Conservation (phyloP, 192 early-diverging fungal species). For the Fimicolochytrium jonesii region DNA sequence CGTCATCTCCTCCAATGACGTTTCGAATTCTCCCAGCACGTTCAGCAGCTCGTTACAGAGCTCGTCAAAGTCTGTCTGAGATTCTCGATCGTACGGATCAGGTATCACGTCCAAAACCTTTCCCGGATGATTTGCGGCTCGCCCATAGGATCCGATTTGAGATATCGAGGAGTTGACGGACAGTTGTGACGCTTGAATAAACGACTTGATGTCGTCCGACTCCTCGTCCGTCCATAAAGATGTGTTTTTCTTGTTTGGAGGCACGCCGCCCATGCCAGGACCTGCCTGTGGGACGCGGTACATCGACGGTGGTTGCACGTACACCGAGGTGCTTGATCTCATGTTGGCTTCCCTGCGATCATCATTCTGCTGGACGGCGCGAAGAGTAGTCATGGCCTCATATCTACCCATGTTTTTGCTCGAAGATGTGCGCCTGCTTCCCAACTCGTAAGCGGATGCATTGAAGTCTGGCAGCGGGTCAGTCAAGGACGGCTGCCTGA, state of each 20-base stretch:
- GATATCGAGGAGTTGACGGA: slow-evolving; percentile 21
- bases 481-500: too few relatives aligned
- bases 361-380: not conserved
- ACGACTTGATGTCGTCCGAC: not conserved
- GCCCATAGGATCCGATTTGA: slow-evolving; percentile 7
- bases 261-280: too few relatives aligned
- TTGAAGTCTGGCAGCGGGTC: too few relatives aligned
- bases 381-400: slow-evolving; percentile 4
- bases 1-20: slow-evolving; percentile 48
- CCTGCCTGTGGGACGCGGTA: too few relatives aligned
- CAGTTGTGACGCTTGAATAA: not conserved
- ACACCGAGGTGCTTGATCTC: too few relatives aligned
- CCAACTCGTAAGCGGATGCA: too few relatives aligned
- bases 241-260: not conserved
- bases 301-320: too few relatives aligned
- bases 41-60: slow-evolving; percentile 42
- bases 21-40: slow-evolving; percentile 44
- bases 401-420: slow-evolving; percentile 10
- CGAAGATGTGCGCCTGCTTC: too few relatives aligned
- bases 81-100: slow-evolving; percentile 26
- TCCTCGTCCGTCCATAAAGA: slow-evolving; percentile 11
- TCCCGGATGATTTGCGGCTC: slow-evolving; percentile 14
- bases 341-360: not conserved
- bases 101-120: slow-evolving; percentile 15
- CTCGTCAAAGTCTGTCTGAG: slow-evolving; percentile 38